phyloP scores from a whole-genome alignment of 495 filamentous ascomycete genomes.

The Aspergillus ostianus region DNA sequence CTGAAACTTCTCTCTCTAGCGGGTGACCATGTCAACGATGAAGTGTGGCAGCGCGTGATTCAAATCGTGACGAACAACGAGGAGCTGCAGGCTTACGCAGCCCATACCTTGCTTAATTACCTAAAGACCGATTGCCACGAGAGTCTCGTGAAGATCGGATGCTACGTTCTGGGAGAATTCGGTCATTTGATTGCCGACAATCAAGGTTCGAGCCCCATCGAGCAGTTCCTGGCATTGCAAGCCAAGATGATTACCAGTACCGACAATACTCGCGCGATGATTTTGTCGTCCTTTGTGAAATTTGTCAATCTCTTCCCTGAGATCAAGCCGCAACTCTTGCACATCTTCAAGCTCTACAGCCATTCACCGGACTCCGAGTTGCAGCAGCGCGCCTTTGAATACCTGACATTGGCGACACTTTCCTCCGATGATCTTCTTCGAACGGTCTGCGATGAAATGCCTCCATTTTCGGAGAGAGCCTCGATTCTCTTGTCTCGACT shows the following conservation, averaged over 20 bases:
- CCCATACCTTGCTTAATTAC: slow-evolving; percentile 85
- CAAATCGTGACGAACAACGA: slow-evolving; percentile 99
- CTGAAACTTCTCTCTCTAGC: slow-evolving; percentile 93
- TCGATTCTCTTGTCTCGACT: slow-evolving; percentile 89
- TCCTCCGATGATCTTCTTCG: slow-evolving; percentile 89
- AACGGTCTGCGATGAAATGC: slow-evolving; percentile 98
- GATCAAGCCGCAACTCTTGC: slow-evolving; percentile 91
- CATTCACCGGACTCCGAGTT: slow-evolving; percentile 93
- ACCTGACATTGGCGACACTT: slow-evolving; percentile 80
- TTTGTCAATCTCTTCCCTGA: slow-evolving; percentile 98
- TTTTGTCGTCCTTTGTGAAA: slow-evolving; percentile 93
- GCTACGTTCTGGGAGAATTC: slow-evolving; percentile 93
- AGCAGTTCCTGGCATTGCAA: slow-evolving; percentile 93
- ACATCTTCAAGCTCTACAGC: slow-evolving; percentile 88
- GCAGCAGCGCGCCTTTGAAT: slow-evolving; percentile 96
- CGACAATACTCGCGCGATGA: slow-evolving; percentile 85
- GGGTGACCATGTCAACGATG: slow-evolving; percentile 97
- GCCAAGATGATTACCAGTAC: slow-evolving; percentile 87
- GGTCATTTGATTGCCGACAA: slow-evolving; percentile 97
- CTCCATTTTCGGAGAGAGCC: slow-evolving; percentile 91
- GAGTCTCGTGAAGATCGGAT: slow-evolving; percentile 95
- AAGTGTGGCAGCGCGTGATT: slow-evolving; percentile 98
- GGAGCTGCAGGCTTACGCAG: slow-evolving; percentile 94
- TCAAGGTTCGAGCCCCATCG: slow-evolving; percentile 89
- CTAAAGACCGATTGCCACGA: slow-evolving; percentile 93